A percentile compares a stretch with the other conserved stretches of the same genome.
These are phyloP conservation scores for Acanthamoeba healyi DNA, from an alignment of 208 protist species.

Conservation along the genomic window DNA sequence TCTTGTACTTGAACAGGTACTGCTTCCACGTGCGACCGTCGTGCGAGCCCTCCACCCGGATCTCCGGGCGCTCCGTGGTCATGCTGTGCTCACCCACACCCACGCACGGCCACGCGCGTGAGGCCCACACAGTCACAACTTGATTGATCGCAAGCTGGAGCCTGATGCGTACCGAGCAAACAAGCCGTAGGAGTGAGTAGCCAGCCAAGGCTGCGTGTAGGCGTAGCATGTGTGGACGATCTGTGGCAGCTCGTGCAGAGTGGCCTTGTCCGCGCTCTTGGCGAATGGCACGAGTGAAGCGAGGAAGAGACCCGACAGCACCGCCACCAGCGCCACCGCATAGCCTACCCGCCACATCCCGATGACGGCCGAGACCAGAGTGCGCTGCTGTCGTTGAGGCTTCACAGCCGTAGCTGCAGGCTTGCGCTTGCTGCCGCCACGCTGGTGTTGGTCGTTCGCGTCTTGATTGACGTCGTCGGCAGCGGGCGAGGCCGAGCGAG, in stretches of 20 bases:
- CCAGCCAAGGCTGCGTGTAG: not conserved
- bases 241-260: not conserved
- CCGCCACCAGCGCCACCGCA: not conserved
- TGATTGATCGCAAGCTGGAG: not conserved
- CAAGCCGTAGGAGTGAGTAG: slow-evolving; percentile 63
- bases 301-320: not conserved
- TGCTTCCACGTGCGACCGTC: slow-evolving; percentile 65
- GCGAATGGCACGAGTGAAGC: slow-evolving; percentile 1
- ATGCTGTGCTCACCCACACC: too few relatives aligned
- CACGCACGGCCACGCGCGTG: not conserved
- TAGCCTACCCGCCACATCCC: not conserved
- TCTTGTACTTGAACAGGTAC: slow-evolving; percentile 82
- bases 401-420: too few relatives aligned
- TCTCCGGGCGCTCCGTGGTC: slow-evolving; percentile 73
- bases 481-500: too few relatives aligned
- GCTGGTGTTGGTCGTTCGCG: too few relatives aligned
- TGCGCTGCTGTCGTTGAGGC: not conserved
- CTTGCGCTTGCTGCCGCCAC: too few relatives aligned
- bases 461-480: too few relatives aligned
- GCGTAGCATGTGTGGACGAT: not conserved
- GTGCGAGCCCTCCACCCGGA: slow-evolving; percentile 75
- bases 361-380: not conserved
- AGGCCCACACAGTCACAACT: not conserved
- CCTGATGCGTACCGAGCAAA: slow-evolving; percentile 57
- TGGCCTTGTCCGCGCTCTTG: not conserved